Evolutionary conservation across 2,329 filamentous ascomycete species (phyloP).

Genomic region (Knoxdaviesia capensis): DNA sequence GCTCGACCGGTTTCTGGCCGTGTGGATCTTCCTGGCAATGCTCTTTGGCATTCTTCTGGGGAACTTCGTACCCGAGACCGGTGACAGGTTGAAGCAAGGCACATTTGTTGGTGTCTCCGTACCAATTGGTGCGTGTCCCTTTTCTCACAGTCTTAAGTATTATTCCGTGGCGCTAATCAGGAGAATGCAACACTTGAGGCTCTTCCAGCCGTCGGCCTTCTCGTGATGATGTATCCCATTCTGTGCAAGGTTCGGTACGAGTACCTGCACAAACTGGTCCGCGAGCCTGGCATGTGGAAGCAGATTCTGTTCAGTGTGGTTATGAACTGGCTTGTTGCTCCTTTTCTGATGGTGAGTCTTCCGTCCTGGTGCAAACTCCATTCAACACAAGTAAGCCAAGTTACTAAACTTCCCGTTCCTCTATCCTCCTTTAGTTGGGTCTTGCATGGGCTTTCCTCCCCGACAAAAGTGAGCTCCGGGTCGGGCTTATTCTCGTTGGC

Average conservation of each 20-base stretch:
- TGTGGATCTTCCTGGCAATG: constrained; percentile 70
- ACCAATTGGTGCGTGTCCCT: constrained; percentile 31
- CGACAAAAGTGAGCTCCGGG: constrained; percentile 33
- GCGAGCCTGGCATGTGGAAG: constrained; percentile 44
- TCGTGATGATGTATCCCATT: constrained; percentile 92
- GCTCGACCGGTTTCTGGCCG: constrained; percentile 41
- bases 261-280: constrained; percentile 45
- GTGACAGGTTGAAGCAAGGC: constrained; percentile 43
- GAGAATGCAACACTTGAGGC: no score
- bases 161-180: not conserved
- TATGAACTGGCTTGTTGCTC: constrained; percentile 68
- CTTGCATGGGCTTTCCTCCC: constrained; percentile 50
- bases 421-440: constrained; percentile 23
- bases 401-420: not conserved
- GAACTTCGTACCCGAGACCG: constrained; percentile 48
- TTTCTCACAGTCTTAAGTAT: not conserved
- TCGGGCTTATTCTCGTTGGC: constrained; percentile 64
- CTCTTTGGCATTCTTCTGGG: constrained; percentile 53
- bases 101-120: constrained; percentile 50
- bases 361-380: not conserved
- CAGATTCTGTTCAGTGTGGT: constrained; percentile 62
- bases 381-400: not conserved
- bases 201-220: constrained; percentile 46
- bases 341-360: constrained; percentile 51
- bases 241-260: constrained; percentile 74